Percentiles rank a stretch among this genome's conserved stretches.
Conservation (phyloP, 768 basidiomycete genomes). For the Tremella yokohamensis region DNA sequence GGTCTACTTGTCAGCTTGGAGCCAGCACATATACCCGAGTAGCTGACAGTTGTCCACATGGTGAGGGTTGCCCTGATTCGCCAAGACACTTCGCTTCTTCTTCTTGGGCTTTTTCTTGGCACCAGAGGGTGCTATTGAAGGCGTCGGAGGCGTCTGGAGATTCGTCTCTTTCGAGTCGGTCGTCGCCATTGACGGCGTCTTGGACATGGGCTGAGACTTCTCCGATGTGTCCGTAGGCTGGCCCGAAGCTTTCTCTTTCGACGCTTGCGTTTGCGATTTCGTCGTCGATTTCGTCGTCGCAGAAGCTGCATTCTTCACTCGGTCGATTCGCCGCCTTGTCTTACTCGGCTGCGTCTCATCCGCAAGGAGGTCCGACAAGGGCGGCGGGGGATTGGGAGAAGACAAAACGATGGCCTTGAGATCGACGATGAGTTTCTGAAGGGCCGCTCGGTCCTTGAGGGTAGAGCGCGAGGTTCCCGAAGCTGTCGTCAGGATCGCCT, state of each 20-base stretch:
- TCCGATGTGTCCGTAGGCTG: neutral
- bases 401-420: conserved; percentile 28
- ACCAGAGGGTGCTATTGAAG: neutral
- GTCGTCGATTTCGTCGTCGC: neutral
- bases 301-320: neutral
- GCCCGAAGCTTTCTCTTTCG: neutral
- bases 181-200: conserved; percentile 11
- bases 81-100: conserved; percentile 87
- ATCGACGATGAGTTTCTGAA: conserved; percentile 26
- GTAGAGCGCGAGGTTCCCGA: conserved; percentile 13
- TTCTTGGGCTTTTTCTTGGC: conserved; percentile 62
- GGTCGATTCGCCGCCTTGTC: conserved; percentile 11
- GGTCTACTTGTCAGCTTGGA: conserved; percentile 32
- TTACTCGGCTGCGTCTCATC: conserved; percentile 15
- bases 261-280: neutral
- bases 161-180: conserved; percentile 9
- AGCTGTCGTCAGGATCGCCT: conserved; percentile 18
- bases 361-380: neutral
- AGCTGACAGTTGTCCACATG: conserved; percentile 73
- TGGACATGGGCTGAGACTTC: conserved; percentile 10
- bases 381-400: conserved; percentile 15
- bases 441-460: conserved; percentile 20
- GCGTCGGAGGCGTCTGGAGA: neutral
- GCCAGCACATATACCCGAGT: neutral
- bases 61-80: conserved; percentile 92